Evolutionary conservation across 2,329 filamentous ascomycete species (phyloP).

Genomic region (Alternaria triticina): DNA sequence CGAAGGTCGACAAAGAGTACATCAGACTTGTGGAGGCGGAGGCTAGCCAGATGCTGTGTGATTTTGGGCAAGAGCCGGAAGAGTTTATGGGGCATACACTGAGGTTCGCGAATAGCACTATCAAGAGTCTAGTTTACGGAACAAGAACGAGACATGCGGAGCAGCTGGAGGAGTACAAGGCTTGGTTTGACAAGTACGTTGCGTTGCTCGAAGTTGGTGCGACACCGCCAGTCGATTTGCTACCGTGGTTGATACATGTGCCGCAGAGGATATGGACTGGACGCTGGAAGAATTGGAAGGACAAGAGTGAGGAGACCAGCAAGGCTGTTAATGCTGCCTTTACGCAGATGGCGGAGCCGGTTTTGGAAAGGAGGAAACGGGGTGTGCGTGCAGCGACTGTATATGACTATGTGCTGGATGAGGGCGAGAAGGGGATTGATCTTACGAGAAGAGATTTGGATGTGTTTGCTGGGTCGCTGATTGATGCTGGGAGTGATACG

Average conservation of each 20-base stretch:
- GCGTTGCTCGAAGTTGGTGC: slow-evolving; percentile 53
- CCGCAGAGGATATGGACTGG: slow-evolving; percentile 33
- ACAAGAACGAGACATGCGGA: not conserved
- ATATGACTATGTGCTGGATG: slow-evolving; percentile 16
- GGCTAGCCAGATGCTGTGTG: slow-evolving; percentile 55
- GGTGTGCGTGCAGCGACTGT: slow-evolving; percentile 29
- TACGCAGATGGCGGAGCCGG: not conserved
- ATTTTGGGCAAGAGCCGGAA: slow-evolving; percentile 51
- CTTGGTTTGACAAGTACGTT: slow-evolving; percentile 50
- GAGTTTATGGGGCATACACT: slow-evolving; percentile 56
- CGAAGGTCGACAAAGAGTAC: slow-evolving; percentile 53
- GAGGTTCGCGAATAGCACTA: slow-evolving; percentile 56
- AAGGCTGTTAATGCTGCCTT: slow-evolving; percentile 10
- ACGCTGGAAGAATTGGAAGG: slow-evolving; percentile 13
- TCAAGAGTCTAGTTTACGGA: slow-evolving; percentile 42
- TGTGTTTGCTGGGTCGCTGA: slow-evolving; percentile 46
- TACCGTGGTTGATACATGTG: slow-evolving; percentile 36
- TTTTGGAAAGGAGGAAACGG: not conserved
- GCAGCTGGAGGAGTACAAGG: not conserved
- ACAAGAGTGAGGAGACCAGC: not conserved
- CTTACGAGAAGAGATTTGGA: slow-evolving; percentile 31
- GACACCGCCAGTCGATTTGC: slow-evolving; percentile 55
- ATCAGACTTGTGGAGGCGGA: slow-evolving; percentile 56
- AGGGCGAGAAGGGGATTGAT: slow-evolving; percentile 2
- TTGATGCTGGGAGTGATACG: slow-evolving; percentile 28